Percentiles rank a stretch among this genome's conserved stretches.
Evolutionary conservation across 495 filamentous ascomycete genomes (phyloP).

Genomic region (Gamarada debralockiae): DNA sequence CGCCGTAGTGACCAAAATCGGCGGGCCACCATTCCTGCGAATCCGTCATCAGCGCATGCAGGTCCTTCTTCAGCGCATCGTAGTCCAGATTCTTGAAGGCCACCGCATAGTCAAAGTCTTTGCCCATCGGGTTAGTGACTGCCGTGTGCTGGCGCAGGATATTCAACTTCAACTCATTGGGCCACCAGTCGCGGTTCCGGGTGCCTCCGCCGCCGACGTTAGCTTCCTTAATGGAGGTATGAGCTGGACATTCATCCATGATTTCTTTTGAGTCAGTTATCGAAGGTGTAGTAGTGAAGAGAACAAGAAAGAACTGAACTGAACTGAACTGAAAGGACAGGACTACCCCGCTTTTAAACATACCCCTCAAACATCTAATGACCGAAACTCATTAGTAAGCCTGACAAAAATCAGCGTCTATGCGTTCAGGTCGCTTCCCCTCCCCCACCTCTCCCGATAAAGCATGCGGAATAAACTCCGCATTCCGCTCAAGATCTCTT

Average conservation of each 20-base stretch:
- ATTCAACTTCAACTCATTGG: slow-evolving; percentile 56
- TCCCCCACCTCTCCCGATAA: too few species aligned
- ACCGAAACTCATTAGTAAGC: too few species aligned
- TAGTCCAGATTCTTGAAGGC: slow-evolving; percentile 72
- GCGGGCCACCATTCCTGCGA: slow-evolving; percentile 76
- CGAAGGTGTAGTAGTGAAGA: background rate
- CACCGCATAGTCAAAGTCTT: slow-evolving; percentile 63
- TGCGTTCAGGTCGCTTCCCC: too few species aligned
- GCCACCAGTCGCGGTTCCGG: slow-evolving; percentile 67
- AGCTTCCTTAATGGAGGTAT: slow-evolving; percentile 39
- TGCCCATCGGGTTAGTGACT: slow-evolving; percentile 52
- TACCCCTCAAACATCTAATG: too few species aligned
- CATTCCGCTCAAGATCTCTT: too few species aligned
- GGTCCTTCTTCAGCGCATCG: slow-evolving; percentile 65
- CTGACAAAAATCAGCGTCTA: too few species aligned
- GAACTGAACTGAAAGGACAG: too few species aligned
- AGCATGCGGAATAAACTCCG: too few species aligned
- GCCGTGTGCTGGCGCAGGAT: slow-evolving; percentile 67
- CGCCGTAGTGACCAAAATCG: slow-evolving; percentile 74
- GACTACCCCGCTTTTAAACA: too few species aligned
- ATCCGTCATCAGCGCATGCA: slow-evolving; percentile 63
- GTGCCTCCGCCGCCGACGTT: slow-evolving; percentile 60
- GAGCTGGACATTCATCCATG: slow-evolving; percentile 46
- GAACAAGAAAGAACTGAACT: too few species aligned
- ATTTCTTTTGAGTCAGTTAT: background rate